Evolutionary conservation across 371 early-diverging fungal species (phyloP), one percentile per base, ranked within the genome.

Genomic region (Circinella umbellata): DNA sequence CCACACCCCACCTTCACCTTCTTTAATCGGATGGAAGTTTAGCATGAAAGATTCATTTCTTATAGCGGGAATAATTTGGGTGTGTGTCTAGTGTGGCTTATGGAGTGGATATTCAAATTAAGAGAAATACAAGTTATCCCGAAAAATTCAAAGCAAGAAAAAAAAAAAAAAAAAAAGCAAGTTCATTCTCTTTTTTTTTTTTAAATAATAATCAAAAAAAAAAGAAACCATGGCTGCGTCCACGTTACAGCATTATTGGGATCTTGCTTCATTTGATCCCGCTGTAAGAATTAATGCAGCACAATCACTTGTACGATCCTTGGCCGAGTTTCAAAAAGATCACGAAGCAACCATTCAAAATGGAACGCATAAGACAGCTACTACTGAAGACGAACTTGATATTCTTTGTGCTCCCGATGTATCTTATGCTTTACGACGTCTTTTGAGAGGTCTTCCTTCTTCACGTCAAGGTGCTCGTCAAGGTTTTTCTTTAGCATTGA

Each of bases 401-500:
- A 73, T 75, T 72, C 79, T 87, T 55, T 84, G 84, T 69, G 80
- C 84, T 61, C 86, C 89, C 38, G 96, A 96, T 70, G 93, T 97
- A 13, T 77, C 91, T 9, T 98, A 98, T 74, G 94, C 92, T 6
- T 76, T 97, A n/a, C 91, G 90, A 73, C 91, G 98, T 72, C 86
- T 98, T 60, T 76, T 96, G 62, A 83, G 93, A 66, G 98, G 98
- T 74, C 83, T 98, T 64, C 87, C 95, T 35, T 93, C 93, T 66
- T 89, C 94, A 10, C 88, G 97, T 66, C 92, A 94, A 69, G 96
- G 92, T 46, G 97, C 98, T 20, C 86, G 98, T 66, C 97, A 97
- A 73, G 98, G 98, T 15, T 98, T 96, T 77, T 89, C 96, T 7
- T 81, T 96, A 39, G 95, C 95, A n/a, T 85, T 98, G 66, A 92